These are phyloP conservation scores for Kitagawia praeruptora DNA, from an alignment of 129 eudicot species.

Conservation along the genomic window DNA sequence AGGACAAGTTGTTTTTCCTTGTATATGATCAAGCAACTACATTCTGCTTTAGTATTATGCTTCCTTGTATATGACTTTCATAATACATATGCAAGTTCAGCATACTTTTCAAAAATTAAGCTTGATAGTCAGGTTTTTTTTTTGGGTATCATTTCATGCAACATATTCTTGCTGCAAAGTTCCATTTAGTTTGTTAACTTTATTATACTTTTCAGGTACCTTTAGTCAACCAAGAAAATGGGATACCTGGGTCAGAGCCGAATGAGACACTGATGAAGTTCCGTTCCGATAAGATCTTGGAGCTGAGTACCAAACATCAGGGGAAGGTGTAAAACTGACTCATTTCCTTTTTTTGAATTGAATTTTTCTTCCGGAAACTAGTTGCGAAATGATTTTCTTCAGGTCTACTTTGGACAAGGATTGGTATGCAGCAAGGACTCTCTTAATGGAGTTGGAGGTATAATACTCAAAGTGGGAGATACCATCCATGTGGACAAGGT, in stretches of 20 bases:
- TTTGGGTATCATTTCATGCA: neutral
- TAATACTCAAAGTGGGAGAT: conserved; percentile 36
- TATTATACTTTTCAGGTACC: conserved; percentile 17
- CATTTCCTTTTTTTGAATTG: neutral
- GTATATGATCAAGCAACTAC: neutral
- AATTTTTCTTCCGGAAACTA: neutral
- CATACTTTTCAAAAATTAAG: neutral
- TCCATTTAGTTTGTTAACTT: neutral
- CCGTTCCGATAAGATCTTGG: conserved; percentile 27
- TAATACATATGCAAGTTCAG: neutral
- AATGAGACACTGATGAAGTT: conserved; percentile 18
- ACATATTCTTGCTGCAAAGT: neutral
- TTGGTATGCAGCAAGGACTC: conserved; percentile 41
- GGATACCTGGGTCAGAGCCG: conserved; percentile 20
- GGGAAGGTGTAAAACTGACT: neutral
- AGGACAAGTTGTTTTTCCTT: neutral
- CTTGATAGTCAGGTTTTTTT: neutral
- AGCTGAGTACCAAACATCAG: neutral
- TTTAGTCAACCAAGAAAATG: conserved; percentile 28
- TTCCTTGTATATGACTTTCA: no score
- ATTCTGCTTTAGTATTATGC: neutral
- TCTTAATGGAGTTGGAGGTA: conserved; percentile 24
- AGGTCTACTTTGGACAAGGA: conserved; percentile 38
- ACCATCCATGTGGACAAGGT: neutral
- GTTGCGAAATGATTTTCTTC: neutral